Conservation (phyloP, 352 stramenopile species). For the Globisporangium irregulare region DNA sequence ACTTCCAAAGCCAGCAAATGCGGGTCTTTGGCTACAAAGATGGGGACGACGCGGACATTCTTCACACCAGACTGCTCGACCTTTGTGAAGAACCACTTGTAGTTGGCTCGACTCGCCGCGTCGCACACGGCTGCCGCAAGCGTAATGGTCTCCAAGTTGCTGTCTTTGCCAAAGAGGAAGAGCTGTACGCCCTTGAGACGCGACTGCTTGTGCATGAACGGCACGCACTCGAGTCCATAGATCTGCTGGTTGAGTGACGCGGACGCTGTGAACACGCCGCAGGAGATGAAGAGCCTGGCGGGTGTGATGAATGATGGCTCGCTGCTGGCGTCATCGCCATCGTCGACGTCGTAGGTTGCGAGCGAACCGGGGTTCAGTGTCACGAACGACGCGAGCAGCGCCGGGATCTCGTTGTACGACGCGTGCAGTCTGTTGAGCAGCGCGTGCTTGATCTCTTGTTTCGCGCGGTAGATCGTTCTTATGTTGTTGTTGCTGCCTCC, state of each 20-base stretch:
- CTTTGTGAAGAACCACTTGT: not conserved
- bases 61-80: not conserved
- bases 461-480: not conserved
- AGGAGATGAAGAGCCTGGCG: not conserved
- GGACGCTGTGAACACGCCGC: not conserved
- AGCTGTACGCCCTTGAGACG: not conserved
- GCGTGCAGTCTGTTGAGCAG: not conserved
- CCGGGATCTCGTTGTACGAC: not conserved
- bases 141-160: not conserved
- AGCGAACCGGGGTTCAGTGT: not conserved
- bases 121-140: not conserved
- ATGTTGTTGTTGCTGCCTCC: not conserved
- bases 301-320: not conserved
- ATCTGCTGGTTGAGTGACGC: not conserved
- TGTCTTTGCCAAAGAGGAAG: conserved; percentile 1
- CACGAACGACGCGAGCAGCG: not conserved
- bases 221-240: not conserved
- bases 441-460: not conserved
- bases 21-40: not conserved
- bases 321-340: not conserved
- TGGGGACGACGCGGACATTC: not conserved
- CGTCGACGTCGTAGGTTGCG: not conserved
- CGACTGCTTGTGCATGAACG: not conserved
- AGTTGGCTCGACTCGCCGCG: not conserved
- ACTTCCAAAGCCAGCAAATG: not conserved